A percentile compares a stretch with the other conserved stretches of the same genome.
phyloP scores from a whole-genome alignment of 352 stramenopile genomes.

The Phytophthora megakarya region DNA sequence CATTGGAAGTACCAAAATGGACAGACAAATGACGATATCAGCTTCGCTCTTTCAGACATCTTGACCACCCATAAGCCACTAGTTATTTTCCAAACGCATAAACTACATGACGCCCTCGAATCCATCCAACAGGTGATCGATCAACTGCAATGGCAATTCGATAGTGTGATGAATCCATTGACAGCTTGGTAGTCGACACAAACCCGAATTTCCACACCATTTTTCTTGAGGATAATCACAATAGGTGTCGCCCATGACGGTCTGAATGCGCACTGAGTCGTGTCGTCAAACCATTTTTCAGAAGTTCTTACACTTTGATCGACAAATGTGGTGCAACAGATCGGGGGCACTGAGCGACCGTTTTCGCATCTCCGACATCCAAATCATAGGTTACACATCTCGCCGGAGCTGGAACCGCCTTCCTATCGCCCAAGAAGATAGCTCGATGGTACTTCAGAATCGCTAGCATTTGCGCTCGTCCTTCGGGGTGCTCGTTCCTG shows the following conservation, averaged over 20 bases:
- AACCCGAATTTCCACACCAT: conserved; percentile 5
- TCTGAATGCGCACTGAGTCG: background rate
- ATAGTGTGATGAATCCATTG: conserved; percentile 4
- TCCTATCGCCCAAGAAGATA: conserved; percentile 5
- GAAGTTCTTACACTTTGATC: conserved; percentile 9
- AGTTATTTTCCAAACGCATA: background rate
- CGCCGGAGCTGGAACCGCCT: conserved; percentile 5
- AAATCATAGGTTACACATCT: conserved; percentile 8
- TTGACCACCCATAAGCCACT: no score
- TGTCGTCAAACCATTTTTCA: conserved; percentile 2
- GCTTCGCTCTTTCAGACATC: background rate
- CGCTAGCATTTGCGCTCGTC: background rate
- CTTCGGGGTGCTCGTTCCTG: background rate
- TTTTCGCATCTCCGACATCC: conserved; percentile 6
- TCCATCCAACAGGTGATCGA: conserved; percentile 10
- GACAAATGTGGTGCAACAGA: conserved; percentile 1
- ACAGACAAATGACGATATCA: background rate
- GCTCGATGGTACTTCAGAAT: conserved; percentile 1
- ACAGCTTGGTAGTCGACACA: conserved; percentile 11
- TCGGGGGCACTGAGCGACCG: no score
- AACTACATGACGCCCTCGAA: background rate
- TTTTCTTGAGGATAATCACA: conserved; percentile 18
- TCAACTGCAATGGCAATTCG: conserved; percentile 1
- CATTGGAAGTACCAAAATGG: no score
- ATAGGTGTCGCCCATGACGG: conserved; percentile 2